phyloP scores from a whole-genome alignment of 148 eudicot species.

The Chenopodium berlandieri region DNA sequence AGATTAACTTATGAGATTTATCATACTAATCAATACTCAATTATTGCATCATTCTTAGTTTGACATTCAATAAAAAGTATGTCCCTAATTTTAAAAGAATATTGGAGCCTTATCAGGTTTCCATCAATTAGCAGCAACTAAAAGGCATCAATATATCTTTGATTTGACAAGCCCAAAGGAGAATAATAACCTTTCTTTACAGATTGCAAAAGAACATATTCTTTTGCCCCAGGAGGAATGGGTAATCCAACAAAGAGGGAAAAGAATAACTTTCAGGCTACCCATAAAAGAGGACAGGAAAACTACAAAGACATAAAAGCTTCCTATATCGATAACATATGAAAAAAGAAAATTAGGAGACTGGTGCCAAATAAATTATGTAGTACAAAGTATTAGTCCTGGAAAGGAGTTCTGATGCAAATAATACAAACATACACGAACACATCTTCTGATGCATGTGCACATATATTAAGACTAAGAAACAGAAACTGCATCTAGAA shows the following conservation, averaged over 20 bases:
- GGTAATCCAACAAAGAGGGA: constrained; percentile 7
- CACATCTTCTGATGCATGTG: neutral
- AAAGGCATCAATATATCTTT: neutral
- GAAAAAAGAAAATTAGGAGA: too few species aligned
- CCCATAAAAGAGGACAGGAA: neutral
- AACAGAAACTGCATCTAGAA: neutral
- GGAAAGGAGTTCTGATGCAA: neutral
- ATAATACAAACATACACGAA: neutral
- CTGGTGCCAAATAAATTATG: too few species aligned
- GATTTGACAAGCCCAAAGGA: neutral
- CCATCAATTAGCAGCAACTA: neutral
- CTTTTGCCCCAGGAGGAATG: constrained; percentile 11
- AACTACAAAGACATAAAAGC: neutral
- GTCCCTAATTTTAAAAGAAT: neutral
- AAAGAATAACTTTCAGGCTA: constrained; percentile 8
- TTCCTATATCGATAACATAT: neutral
- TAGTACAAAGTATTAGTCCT: neutral
- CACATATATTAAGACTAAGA: neutral
- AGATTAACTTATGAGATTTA: neutral
- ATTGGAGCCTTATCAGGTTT: neutral
- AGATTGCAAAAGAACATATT: neutral
- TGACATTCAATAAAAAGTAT: neutral
- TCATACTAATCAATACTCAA: neutral
- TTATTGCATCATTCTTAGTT: neutral
- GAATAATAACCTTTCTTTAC: constrained; percentile 5